Base-by-base conservation (phyloP, 768 basidiomycete genomes). In the Lenzites betulinus region DNA sequence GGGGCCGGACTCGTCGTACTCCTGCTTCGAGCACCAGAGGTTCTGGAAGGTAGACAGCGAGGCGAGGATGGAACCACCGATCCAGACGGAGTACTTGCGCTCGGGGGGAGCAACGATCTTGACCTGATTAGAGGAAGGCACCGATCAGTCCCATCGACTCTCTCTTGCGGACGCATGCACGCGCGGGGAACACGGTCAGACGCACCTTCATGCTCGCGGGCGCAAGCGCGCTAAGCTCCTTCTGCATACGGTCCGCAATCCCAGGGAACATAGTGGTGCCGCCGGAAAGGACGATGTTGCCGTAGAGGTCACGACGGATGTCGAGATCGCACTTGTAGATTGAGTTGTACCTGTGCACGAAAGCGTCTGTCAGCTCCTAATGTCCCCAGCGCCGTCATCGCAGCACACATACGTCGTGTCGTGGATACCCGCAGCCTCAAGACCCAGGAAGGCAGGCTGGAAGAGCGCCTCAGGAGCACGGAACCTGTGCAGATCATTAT, bases 401-500 rank as follows among this genome's bases (percentile, higher is more conserved):
- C 13, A 54, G 23, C 39, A 42, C 36, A 69, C 76, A 42, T 75
- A 88, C 83, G 89, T 90, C 53, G 92, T 93, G 80, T 95, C 92
- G 79, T 95, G 92, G 70, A 87, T 84, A 79, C 86, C 86, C 39
- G 82, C 76, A 51, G 83, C 80, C 73, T 88, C 86, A 57, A 87
- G 87, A 69, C 93, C 93, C 60, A 95, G 81, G 83, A 96, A 86
- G 25, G 89, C 81, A 58, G 93, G 93, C 78, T 93, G 90, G 91
- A 95, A 96, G 75, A 96, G 86, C 18, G 92, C 92, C 75, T 96
- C 93, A 67, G 93, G 92, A 57, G 90, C 89, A 74, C 93, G 91
- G 93, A 95, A 87, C 63, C 76, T 66, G 57, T 42, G 48, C 47
- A 51, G n/a, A 22, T 30, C 39, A 33, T 11, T 6, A 6, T 18